phyloP scores from a whole-genome alignment of 1,284 basidiomycete species.

The Gomphus sp. region DNA sequence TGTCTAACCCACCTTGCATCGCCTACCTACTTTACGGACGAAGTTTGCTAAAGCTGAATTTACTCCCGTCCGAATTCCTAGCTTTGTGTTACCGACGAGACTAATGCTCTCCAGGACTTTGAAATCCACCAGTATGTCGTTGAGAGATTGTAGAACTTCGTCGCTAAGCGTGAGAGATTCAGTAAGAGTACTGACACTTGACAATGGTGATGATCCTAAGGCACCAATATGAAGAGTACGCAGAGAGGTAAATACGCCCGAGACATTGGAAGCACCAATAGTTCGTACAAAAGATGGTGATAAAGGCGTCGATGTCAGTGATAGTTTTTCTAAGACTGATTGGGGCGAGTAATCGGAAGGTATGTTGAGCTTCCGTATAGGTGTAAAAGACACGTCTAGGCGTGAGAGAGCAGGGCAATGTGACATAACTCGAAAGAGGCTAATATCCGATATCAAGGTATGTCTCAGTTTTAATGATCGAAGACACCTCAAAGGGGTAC shows the following conservation, averaged over 20 bases:
- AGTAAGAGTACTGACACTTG: neutral
- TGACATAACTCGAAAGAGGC: conserved; percentile 33
- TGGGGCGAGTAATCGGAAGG: conserved; percentile 16
- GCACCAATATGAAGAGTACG: conserved; percentile 50
- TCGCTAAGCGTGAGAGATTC: conserved; percentile 47
- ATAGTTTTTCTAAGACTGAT: conserved; percentile 42
- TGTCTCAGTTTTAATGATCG: conserved; percentile 53
- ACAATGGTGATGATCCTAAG: conserved; percentile 35
- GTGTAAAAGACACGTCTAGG: conserved; percentile 58
- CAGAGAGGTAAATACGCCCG: conserved; percentile 27
- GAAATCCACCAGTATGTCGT: conserved; percentile 29
- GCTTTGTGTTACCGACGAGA: conserved; percentile 52
- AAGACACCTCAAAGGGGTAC: conserved; percentile 29
- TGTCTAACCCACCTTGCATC: conserved; percentile 40
- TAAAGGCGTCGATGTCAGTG: conserved; percentile 43
- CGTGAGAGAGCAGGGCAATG: conserved; percentile 42
- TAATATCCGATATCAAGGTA: conserved; percentile 38
- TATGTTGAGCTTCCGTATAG: conserved; percentile 27
- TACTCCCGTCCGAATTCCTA: conserved; percentile 32
- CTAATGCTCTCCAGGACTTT: conserved; percentile 40
- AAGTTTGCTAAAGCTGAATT: conserved; percentile 35
- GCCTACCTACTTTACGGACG: conserved; percentile 43
- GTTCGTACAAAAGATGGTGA: conserved; percentile 4
- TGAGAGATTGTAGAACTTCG: conserved; percentile 34
- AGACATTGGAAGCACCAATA: conserved; percentile 21